phyloP scores from a whole-genome alignment of 140 eudicot species.

The Stevia rebaudiana region DNA sequence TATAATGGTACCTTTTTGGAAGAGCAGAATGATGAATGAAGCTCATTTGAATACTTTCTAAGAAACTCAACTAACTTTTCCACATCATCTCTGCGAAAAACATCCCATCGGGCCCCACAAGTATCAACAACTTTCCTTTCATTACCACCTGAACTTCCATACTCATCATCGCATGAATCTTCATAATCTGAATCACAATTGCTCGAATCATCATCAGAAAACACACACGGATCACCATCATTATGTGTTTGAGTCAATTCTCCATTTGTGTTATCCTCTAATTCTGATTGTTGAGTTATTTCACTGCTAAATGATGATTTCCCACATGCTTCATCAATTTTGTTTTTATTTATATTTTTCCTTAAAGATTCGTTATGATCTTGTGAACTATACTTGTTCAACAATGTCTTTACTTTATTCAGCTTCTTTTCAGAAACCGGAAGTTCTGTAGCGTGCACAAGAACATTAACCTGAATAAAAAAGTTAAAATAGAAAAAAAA shows the following conservation, averaged over 20 bases:
- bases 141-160: constrained; percentile 37
- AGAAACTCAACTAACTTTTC: constrained; percentile 78
- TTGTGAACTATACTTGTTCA: constrained; percentile 39
- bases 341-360: constrained; percentile 10
- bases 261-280: constrained; percentile 33
- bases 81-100: constrained; percentile 75
- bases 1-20: constrained; percentile 41
- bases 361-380: constrained; percentile 26
- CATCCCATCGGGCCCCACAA: constrained; percentile 90
- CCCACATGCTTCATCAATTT: constrained; percentile 31
- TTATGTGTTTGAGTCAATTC: constrained; percentile 40
- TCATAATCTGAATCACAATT: constrained; percentile 54
- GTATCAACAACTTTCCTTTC: constrained; percentile 40
- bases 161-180: constrained; percentile 34
- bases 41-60: constrained; percentile 54
- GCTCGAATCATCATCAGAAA: constrained; percentile 41
- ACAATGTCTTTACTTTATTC: constrained; percentile 37
- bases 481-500: too few species aligned
- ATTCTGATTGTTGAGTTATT: constrained; percentile 57
- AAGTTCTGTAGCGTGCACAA: constrained; percentile 63
- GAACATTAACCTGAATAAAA: constrained; percentile 27
- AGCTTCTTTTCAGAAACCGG: constrained; percentile 54
- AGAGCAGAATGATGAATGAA: constrained; percentile 27
- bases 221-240: constrained; percentile 34
- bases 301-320: constrained; percentile 60